phyloP scores from a whole-genome alignment of 768 basidiomycete genomes.

The Amyloporia xantha region DNA sequence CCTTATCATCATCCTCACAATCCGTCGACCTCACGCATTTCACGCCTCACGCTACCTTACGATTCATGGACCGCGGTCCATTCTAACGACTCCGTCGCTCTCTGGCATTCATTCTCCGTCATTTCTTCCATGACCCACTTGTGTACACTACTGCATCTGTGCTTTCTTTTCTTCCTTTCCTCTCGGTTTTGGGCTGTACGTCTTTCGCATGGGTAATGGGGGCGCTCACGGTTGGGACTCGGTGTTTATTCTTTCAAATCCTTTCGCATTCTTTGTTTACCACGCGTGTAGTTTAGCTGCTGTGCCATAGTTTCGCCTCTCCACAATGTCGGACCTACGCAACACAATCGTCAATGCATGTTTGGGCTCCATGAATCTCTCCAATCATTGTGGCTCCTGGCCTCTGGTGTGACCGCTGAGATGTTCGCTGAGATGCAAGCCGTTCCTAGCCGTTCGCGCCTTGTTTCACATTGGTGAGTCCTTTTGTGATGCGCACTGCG shows the following conservation, averaged over 20 bases:
- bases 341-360: too few species aligned
- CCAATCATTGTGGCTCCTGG: too few species aligned
- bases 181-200: neutral
- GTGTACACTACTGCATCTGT: neutral
- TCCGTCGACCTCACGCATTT: neutral
- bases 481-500: too few species aligned
- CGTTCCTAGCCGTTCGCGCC: too few species aligned
- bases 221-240: neutral
- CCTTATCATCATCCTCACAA: constrained; percentile 1
- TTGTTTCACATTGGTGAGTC: too few species aligned
- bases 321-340: neutral
- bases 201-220: neutral
- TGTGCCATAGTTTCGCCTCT: neutral
- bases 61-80: neutral
- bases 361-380: too few species aligned
- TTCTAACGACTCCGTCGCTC: too few species aligned
- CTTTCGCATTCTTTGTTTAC: neutral
- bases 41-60: neutral
- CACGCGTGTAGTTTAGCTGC: neutral
- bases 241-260: neutral
- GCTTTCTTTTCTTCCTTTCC: neutral
- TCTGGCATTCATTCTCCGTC: too few species aligned
- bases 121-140: too few species aligned
- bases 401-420: too few species aligned
- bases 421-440: too few species aligned